Evolutionary conservation across 2,329 filamentous ascomycete species (phyloP).

Genomic region (Alternaria solani): DNA sequence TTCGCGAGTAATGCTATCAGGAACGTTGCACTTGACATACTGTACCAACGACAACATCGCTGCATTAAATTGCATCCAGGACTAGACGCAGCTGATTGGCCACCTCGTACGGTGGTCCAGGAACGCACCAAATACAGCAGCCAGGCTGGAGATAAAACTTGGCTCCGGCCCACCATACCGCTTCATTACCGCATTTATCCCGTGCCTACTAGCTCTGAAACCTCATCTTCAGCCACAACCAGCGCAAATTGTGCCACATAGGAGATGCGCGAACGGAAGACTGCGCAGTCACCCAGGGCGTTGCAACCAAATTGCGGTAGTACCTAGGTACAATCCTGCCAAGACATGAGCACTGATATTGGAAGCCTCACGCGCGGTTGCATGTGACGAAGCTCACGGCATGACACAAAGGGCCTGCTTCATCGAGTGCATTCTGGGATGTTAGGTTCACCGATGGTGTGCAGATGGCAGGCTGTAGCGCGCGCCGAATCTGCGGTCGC

Average conservation of each 20-base stretch:
- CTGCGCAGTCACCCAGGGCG: background rate
- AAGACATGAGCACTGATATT: background rate
- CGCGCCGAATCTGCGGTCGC: background rate
- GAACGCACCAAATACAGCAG: background rate
- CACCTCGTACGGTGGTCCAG: background rate
- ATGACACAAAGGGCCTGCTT: background rate
- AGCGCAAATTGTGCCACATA: slow-evolving; percentile 2
- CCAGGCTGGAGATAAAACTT: background rate
- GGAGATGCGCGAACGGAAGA: slow-evolving; percentile 3
- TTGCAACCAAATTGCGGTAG: background rate
- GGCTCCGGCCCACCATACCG: background rate
- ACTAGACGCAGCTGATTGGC: background rate
- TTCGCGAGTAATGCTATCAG: background rate
- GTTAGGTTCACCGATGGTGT: background rate
- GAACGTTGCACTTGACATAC: background rate
- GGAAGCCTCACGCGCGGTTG: background rate
- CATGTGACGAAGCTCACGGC: background rate
- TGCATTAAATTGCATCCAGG: background rate
- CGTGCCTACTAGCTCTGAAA: background rate
- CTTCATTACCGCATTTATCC: background rate
- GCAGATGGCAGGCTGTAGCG: background rate
- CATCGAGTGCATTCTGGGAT: background rate
- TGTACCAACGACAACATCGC: background rate
- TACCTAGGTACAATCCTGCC: background rate
- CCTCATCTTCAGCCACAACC: slow-evolving; percentile 3